A percentile compares a stretch with the other conserved stretches of the same genome.
Conservation (phyloP, 2,329 filamentous ascomycete genomes). For the Diaporthe australafricana region DNA sequence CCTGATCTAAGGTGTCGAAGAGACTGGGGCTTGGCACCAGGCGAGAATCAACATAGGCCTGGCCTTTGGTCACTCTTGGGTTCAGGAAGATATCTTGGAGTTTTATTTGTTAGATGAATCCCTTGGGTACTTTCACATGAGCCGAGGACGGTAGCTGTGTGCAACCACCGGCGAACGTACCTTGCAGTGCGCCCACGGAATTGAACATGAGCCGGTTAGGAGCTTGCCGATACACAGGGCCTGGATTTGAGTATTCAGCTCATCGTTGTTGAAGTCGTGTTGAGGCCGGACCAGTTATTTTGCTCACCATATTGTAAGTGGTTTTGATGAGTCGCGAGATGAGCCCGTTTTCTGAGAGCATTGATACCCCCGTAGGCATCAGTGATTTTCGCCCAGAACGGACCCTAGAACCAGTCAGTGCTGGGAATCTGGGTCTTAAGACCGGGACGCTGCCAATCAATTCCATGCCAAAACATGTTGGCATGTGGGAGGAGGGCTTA, state of each 20-base stretch:
- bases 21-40: slow-evolving; percentile 9
- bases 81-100: slow-evolving; percentile 22
- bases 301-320: slow-evolving; percentile 24
- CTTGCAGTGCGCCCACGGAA: slow-evolving; percentile 6
- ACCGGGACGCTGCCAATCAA: neutral
- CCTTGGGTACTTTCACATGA: too few species aligned
- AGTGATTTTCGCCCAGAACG: slow-evolving; percentile 19
- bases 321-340: slow-evolving; percentile 9
- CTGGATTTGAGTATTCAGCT: neutral
- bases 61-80: slow-evolving; percentile 19
- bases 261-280: neutral
- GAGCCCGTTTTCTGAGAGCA: neutral
- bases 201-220: slow-evolving; percentile 26
- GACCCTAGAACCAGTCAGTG: too few species aligned
- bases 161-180: neutral
- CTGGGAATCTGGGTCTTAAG: too few species aligned
- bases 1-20: slow-evolving; percentile 28
- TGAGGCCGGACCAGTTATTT: too few species aligned
- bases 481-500: neutral
- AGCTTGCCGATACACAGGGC: slow-evolving; percentile 10
- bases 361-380: neutral
- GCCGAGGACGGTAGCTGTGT: neutral
- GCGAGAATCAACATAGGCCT: slow-evolving; percentile 25
- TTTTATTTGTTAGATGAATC: neutral
- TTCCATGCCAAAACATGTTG: neutral